Conservation (phyloP, 768 basidiomycete species). For the Mycena galopus region DNA sequence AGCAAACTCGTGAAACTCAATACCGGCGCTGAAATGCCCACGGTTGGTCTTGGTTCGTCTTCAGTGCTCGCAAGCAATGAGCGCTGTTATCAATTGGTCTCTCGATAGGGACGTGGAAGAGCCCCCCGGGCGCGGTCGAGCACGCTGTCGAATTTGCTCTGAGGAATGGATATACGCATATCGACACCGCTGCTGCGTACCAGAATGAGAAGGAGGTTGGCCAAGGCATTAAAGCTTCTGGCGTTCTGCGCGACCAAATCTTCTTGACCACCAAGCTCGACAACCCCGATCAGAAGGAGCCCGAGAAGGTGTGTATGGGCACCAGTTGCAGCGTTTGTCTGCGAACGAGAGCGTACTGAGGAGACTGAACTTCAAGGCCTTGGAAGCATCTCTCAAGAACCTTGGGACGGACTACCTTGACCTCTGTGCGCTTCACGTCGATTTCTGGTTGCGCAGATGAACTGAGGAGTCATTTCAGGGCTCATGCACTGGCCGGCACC, state of each 20-base stretch:
- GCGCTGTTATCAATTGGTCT: neutral
- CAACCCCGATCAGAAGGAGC: constrained; percentile 71
- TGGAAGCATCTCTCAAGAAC: constrained; percentile 75
- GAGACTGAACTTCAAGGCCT: constrained; percentile 61
- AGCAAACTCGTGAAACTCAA: constrained; percentile 70
- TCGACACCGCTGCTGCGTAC: constrained; percentile 80
- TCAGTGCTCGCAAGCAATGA: neutral
- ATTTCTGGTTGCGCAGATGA: neutral
- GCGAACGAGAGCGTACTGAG: too few relatives aligned
- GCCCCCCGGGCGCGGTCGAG: constrained; percentile 76
- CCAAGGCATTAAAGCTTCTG: constrained; percentile 79
- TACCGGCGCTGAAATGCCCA: constrained; percentile 84
- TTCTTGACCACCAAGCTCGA: constrained; percentile 86
- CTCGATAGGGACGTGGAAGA: constrained; percentile 81
- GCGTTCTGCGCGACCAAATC: constrained; percentile 77
- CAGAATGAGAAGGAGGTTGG: constrained; percentile 88
- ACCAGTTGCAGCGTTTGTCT: too few relatives aligned
- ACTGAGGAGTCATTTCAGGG: constrained; percentile 55
- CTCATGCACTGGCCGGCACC: constrained; percentile 90
- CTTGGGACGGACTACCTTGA: constrained; percentile 85
- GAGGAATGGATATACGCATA: constrained; percentile 78
- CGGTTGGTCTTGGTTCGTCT: constrained; percentile 71
- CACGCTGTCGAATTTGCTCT: constrained; percentile 82
- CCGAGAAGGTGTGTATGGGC: constrained; percentile 69
- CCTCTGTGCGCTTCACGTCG: constrained; percentile 64